Percentiles rank a stretch among this genome's conserved stretches.
phyloP scores from a whole-genome alignment of 164 flowering plant genomes.

The Umbilicus rupestris region DNA sequence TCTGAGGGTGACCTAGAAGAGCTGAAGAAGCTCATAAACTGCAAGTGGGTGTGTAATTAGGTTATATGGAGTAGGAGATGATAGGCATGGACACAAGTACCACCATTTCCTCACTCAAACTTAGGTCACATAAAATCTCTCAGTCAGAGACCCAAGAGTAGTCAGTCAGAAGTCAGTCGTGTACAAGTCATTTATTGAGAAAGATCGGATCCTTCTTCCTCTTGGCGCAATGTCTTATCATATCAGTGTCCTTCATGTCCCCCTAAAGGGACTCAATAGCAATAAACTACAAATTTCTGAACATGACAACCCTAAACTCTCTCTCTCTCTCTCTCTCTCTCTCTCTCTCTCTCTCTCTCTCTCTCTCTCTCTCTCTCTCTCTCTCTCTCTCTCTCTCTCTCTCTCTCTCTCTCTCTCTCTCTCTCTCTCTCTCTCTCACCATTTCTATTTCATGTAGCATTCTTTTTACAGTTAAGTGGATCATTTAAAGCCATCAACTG shows the following conservation, averaged over 20 bases:
- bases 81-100: too few species aligned
- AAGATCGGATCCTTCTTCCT: background rate
- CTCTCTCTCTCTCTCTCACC: background rate
- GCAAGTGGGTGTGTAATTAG: too few species aligned
- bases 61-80: too few species aligned
- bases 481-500: slow-evolving; percentile 1
- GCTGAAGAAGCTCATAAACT: too few species aligned
- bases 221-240: slow-evolving; percentile 2
- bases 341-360: too few species aligned
- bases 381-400: too few species aligned
- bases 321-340: too few species aligned
- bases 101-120: too few species aligned
- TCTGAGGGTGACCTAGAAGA: too few species aligned
- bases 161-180: background rate
- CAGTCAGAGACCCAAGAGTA: background rate
- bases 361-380: too few species aligned
- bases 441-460: background rate
- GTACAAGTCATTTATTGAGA: background rate
- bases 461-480: background rate
- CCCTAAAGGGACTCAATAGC: background rate
- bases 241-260: slow-evolving; percentile 2
- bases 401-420: too few species aligned
- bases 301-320: too few species aligned
- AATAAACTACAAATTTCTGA: background rate
- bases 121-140: background rate